Conservation (phyloP, 2,329 filamentous ascomycete genomes). For the Apiospora phragmitis region DNA sequence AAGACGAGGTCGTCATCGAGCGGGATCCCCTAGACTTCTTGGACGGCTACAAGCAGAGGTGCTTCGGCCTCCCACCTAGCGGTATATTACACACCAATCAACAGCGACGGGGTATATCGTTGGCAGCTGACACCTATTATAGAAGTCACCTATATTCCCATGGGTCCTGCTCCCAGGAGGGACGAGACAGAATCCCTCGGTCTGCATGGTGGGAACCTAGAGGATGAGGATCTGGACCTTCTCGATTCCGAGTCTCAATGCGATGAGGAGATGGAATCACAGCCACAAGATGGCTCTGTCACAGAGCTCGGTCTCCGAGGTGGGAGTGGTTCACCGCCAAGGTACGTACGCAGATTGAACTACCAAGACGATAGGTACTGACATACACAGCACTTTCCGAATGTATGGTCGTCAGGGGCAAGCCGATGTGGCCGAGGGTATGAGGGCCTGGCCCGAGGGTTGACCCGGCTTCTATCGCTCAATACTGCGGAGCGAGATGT, state of each 20-base stretch:
- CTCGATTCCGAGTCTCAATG: neutral
- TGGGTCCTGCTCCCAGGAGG: neutral
- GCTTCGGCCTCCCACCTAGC: slow-evolving; percentile 13
- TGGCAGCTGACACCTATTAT: neutral
- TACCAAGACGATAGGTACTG: neutral
- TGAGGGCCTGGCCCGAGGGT: neutral
- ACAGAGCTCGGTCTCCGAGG: neutral
- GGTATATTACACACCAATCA: neutral
- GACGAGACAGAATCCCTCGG: neutral
- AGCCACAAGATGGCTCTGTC: neutral
- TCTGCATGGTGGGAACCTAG: slow-evolving; percentile 11
- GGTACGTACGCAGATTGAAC: neutral
- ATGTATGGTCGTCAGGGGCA: neutral
- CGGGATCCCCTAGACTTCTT: slow-evolving; percentile 26
- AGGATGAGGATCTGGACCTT: slow-evolving; percentile 6
- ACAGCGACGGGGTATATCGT: neutral
- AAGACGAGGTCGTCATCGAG: slow-evolving; percentile 4
- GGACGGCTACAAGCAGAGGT: slow-evolving; percentile 18
- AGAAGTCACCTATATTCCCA: neutral
- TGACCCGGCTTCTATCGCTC: neutral
- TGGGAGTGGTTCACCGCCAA: neutral
- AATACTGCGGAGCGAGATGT: neutral
- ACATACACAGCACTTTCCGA: neutral
- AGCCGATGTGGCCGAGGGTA: neutral
- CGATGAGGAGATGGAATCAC: neutral